Percentiles rank a stretch among this genome's conserved stretches.
These are phyloP conservation scores for Penicillium angulare DNA, from an alignment of 495 filamentous ascomycete genomes.

Conservation along the genomic window DNA sequence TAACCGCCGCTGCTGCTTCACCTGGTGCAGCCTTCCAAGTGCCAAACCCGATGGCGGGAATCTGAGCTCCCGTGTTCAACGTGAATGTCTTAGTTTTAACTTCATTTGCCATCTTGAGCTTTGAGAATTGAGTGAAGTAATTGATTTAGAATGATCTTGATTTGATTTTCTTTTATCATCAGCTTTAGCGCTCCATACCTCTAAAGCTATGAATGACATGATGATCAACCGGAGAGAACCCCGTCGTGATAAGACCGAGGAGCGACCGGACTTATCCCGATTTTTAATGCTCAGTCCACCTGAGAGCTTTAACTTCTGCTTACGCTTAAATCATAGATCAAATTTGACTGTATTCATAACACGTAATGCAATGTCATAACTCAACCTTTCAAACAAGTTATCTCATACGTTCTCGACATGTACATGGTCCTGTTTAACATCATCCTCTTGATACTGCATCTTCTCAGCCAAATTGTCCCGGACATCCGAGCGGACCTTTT, in stretches of 20 bases:
- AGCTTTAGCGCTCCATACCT: not conserved
- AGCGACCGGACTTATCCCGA: no score
- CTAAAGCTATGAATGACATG: not conserved
- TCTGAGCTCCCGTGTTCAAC: slow-evolving; percentile 64
- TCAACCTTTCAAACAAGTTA: not conserved
- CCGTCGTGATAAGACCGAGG: no score
- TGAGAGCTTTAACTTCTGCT: no score
- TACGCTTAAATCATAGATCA: no score
- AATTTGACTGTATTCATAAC: no score
- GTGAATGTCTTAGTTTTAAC: slow-evolving; percentile 43
- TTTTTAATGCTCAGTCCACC: no score
- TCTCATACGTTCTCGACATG: slow-evolving; percentile 15
- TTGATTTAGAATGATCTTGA: not conserved
- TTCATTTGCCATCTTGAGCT: no score
- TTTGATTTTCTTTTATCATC: no score
- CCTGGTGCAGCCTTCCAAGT: slow-evolving; percentile 36
- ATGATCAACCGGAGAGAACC: not conserved
- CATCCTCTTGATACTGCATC: slow-evolving; percentile 8
- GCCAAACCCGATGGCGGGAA: slow-evolving; percentile 68
- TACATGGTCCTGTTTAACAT: slow-evolving; percentile 7
- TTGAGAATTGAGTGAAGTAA: no score
- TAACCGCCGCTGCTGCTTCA: slow-evolving; percentile 27
- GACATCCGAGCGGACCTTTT: slow-evolving; percentile 21
- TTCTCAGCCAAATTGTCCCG: slow-evolving; percentile 14
- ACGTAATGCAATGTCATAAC: not conserved